These are phyloP conservation scores for Penicillium cinerascens DNA, from an alignment of 495 filamentous ascomycete genomes.

Conservation along the genomic window DNA sequence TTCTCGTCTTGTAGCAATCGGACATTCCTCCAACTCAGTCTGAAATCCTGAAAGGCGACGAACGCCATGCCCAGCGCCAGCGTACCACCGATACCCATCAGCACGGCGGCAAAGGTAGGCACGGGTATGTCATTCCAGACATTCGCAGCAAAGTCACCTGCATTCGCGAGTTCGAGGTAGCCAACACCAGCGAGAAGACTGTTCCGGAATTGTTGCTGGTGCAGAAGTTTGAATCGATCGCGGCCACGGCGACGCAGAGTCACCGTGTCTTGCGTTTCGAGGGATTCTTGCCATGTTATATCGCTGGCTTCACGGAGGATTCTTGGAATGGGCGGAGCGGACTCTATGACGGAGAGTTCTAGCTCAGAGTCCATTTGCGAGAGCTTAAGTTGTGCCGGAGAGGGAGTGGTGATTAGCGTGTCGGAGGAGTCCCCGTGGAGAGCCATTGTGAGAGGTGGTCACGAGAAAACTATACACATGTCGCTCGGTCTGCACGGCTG, in stretches of 20 bases:
- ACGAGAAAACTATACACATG: constrained; percentile 9
- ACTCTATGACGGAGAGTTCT: constrained; percentile 7
- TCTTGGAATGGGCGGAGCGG: constrained; percentile 15
- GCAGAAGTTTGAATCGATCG: constrained; percentile 18
- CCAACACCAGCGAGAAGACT: constrained; percentile 46
- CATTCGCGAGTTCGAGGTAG: constrained; percentile 51
- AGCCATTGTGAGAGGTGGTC: constrained; percentile 13
- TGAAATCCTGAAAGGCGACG: constrained; percentile 41
- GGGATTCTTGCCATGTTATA: constrained; percentile 18
- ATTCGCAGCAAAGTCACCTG: constrained; percentile 52
- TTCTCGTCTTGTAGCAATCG: constrained; percentile 37
- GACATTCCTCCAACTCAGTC: constrained; percentile 45
- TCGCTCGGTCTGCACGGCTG: constrained; percentile 1
- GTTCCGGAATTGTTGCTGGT: constrained; percentile 42
- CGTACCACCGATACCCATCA: constrained; percentile 50
- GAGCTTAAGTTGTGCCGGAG: background rate
- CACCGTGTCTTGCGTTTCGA: constrained; percentile 18
- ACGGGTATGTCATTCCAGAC: constrained; percentile 51
- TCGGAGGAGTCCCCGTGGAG: constrained; percentile 13
- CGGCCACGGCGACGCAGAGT: constrained; percentile 19
- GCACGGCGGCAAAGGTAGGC: constrained; percentile 38
- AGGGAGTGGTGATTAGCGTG: constrained; percentile 12
- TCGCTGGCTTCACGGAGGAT: constrained; percentile 23
- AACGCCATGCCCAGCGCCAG: constrained; percentile 41
- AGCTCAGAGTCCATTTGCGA: constrained; percentile 1